A percentile compares a stretch with the other conserved stretches of the same genome.
Evolutionary conservation across 2,329 filamentous ascomycete genomes (phyloP).

Genomic region (Dryadomyces quercus-mongolicae): DNA sequence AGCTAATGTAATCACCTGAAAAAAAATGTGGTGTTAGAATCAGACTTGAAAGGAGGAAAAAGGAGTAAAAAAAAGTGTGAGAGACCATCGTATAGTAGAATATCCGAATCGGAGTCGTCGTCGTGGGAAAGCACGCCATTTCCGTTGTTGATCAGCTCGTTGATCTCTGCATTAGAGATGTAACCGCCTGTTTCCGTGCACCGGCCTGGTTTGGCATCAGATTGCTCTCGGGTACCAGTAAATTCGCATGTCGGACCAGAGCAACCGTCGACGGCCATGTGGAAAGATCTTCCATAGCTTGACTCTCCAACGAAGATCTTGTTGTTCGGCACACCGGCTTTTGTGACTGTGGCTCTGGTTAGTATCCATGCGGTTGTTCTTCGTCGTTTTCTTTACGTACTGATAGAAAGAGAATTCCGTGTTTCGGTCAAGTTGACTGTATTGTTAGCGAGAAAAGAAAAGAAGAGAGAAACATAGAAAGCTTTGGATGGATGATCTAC

Average conservation of each 20-base stretch:
- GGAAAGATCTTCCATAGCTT: conserved; percentile 21
- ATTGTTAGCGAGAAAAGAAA: no score
- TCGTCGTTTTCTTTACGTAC: no score
- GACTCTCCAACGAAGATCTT: conserved; percentile 19
- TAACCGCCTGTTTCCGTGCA: conserved; percentile 22
- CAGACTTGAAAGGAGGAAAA: no score
- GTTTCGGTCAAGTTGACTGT: conserved; percentile 22
- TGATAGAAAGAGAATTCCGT: conserved; percentile 15
- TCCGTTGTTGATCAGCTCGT: conserved; percentile 15
- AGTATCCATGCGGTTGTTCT: no score
- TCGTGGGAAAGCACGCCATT: no score
- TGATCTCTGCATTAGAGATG: conserved; percentile 21
- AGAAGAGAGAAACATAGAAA: no score
- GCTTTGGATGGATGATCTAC: no score
- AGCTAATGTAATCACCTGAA: no score
- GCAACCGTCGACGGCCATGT: conserved; percentile 19
- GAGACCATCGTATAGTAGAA: no score
- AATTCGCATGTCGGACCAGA: conserved; percentile 12
- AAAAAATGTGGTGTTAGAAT: no score
- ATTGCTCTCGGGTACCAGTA: conserved; percentile 5
- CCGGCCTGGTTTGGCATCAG: conserved; percentile 16
- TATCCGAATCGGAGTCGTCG: no score
- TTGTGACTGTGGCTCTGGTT: conserved; percentile 15
- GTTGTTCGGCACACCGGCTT: conserved; percentile 16
- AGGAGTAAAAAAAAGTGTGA: no score